Evolutionary conservation across 2,329 filamentous ascomycete species (phyloP).

Genomic region (Ophiostoma sp.): DNA sequence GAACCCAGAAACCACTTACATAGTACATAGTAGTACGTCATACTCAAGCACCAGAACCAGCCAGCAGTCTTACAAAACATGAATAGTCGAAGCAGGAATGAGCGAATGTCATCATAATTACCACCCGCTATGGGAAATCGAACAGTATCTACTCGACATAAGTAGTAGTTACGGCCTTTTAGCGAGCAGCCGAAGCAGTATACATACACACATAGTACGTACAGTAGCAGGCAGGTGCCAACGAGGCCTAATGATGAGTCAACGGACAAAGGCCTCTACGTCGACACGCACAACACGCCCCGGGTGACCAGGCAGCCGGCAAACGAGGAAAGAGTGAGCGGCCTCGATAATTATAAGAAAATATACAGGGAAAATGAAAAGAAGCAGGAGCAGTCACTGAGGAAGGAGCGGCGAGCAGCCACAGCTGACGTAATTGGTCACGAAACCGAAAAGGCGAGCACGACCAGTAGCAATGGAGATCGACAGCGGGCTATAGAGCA

Average conservation of each 20-base stretch:
- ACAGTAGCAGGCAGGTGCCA: background rate
- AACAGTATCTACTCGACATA: background rate
- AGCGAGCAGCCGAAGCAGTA: too few relatives aligned
- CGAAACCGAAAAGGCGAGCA: background rate
- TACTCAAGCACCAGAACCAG: background rate
- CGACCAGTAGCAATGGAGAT: constrained; percentile 5
- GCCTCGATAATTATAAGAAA: too few relatives aligned
- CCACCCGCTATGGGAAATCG: background rate
- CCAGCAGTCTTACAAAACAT: background rate
- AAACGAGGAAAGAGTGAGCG: background rate
- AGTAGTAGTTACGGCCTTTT: too few relatives aligned
- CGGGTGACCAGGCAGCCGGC: background rate
- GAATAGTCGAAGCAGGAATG: background rate
- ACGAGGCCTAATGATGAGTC: background rate
- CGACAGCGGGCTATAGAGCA: background rate
- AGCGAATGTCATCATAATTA: background rate
- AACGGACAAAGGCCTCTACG: background rate
- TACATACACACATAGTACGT: too few relatives aligned
- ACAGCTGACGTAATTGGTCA: constrained; percentile 7
- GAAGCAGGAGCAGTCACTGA: background rate
- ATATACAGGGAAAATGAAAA: background rate
- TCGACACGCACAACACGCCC: background rate
- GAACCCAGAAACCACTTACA: background rate
- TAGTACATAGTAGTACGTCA: constrained; percentile 4
- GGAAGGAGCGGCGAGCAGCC: background rate